Evolutionary conservation across 345 rosid genomes (phyloP), one percentile per base, ranked within the genome.

Genomic region (Aquilaria yunnanensis): DNA sequence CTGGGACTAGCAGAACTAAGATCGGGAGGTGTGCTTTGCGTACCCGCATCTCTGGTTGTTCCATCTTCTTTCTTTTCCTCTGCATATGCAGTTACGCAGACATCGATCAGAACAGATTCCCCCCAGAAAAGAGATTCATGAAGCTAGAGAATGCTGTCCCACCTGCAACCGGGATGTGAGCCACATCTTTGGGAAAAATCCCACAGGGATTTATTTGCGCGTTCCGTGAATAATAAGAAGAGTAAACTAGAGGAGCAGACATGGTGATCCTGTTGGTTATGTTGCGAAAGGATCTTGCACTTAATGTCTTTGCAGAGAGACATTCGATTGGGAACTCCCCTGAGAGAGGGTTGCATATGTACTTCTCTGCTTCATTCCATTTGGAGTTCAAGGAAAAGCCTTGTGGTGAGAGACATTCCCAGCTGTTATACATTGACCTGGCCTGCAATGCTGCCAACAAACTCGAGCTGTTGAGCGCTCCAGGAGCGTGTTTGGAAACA

Each of bases 251-350:
- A 74, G 97, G 96, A 48, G 88, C 88, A 74, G 99, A 90, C 93
- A 86, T 81, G 45, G 87, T 76, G 46, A 76, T 67, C 32, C 81
- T 73, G 55, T 62, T 77, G 3, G 74, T 72, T 29, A 72, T 66
- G 67, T 70, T 77, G 13, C 82, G 79, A 56, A 88, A 91, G 14
- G 97, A 90, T 76, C 93, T 85, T 32, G 81, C 86, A 34, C 89
- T 77, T 3, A 89, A 70, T 32, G 96, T 84, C 75, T 87, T 92
- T 3, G 96, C 85, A 16, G 99, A 95, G 32, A 95, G 74, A 75
- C 99, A 95, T 72, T 91, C 99, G 96, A 80, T 75, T n/a, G 99
- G 99, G 32, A 91, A 87, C 71, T 89, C 83, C 63, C 99, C 98
- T n/a, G 99, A 95, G n/a, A 81, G 79, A 41, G 99, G 99, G 60